Evolutionary conservation across 2,329 filamentous ascomycete species (phyloP), one percentile per base, ranked within the genome.

Genomic region (Paecilomyces variotii): DNA sequence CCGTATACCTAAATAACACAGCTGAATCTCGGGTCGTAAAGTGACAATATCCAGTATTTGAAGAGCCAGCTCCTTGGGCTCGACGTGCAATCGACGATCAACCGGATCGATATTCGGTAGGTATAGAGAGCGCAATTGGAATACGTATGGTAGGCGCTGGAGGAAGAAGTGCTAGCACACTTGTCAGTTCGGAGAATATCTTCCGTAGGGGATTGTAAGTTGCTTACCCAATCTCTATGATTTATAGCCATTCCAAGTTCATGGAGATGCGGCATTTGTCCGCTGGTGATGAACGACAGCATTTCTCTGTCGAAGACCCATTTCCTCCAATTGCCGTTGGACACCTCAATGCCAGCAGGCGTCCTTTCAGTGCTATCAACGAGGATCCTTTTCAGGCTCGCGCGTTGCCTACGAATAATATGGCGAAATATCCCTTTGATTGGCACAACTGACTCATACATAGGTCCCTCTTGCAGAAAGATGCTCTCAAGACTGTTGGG

Each of bases 401-500:
- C 74, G 26, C 84, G 82, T 72, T 94, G 90, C n/a, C 86, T 80
- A 62, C 84, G 84, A 58, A 94, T 76, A 5, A 87, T 82, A 11
- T 85, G 84, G 59, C 82, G 83, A 73, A 89, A 91, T 61, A 94
- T 88, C 19, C 84, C 78, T 35, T 90, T 85, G 57, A 92, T 82
- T 2, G 82, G 80, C 0, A 92, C 86, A 6, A 76, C 75, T 0
- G 84, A 82, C n/a, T 78, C 71, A 71, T 82, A 79, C 25, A 73
- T 70, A 59, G 80, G 71, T 65, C 82, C 68, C 77, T 92, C 88
- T 71, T 92, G 89, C 54, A 94, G 73, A 69, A 91, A 91, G 9
- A 94, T 78, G 7, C 86, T 86, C 72, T 94, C 88, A n/a, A 94
- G 78, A 28, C 84, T 88, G 70, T 94, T 90, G 0, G 90, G 90